A percentile compares a stretch with the other conserved stretches of the same genome.
phyloP scores from a whole-genome alignment of 2,329 filamentous ascomycete species.

The Pseudogymnoascus sp. region DNA sequence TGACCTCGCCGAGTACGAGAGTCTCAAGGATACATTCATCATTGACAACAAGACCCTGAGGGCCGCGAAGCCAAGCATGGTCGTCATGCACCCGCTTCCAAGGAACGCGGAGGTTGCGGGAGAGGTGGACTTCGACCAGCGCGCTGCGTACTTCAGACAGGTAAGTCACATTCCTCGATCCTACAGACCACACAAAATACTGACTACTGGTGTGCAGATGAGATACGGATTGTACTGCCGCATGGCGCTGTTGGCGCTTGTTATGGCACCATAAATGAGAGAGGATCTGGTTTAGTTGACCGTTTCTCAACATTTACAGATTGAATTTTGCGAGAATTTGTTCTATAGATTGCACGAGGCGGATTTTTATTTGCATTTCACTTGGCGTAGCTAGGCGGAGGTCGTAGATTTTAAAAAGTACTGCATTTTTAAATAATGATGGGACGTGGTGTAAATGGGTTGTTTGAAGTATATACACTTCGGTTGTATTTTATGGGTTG shows the following conservation, averaged over 20 bases:
- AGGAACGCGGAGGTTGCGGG: conserved; percentile 88
- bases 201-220: conserved; percentile 55
- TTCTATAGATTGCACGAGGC: neutral
- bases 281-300: neutral
- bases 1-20: conserved; percentile 72
- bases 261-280: conserved; percentile 52
- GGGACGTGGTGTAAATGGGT: conserved; percentile 6
- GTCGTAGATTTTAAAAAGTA: conserved; percentile 9
- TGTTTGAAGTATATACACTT: conserved; percentile 6
- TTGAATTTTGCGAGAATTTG: neutral
- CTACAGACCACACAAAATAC: conserved; percentile 5
- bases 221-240: conserved; percentile 94
- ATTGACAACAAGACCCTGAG: conserved; percentile 87
- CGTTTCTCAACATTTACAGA: neutral
- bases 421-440: conserved; percentile 8
- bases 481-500: conserved; percentile 7
- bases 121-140: conserved; percentile 95
- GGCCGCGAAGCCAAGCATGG: conserved; percentile 85
- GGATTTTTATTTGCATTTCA: conserved; percentile 7
- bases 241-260: conserved; percentile 92
- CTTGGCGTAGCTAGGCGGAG: conserved; percentile 7
- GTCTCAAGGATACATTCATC: conserved; percentile 79
- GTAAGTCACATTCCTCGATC: conserved; percentile 48
- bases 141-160: conserved; percentile 98
- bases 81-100: conserved; percentile 92